phyloP scores from a whole-genome alignment of 2,329 filamentous ascomycete species.

The Penicillium sp. region DNA sequence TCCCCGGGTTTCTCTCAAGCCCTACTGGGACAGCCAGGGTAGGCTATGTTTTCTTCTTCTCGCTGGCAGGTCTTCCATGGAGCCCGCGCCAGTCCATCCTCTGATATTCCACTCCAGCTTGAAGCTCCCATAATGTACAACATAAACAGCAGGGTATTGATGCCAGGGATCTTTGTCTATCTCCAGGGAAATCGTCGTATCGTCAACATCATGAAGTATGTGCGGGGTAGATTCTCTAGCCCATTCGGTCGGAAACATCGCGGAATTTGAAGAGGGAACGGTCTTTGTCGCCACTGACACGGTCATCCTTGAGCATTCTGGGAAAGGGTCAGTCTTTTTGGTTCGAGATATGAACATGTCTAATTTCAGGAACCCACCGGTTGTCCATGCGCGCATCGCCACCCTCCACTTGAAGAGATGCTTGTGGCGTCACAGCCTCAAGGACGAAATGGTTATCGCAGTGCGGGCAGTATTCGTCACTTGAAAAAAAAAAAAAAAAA shows the following conservation, averaged over 20 bases:
- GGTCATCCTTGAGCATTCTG: constrained; percentile 89
- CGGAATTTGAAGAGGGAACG: constrained; percentile 77
- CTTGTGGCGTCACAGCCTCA: constrained; percentile 82
- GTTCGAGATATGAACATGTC: neutral
- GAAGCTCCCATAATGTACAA: constrained; percentile 19
- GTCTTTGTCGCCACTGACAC: constrained; percentile 64
- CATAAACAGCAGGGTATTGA: constrained; percentile 23
- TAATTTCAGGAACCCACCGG: constrained; percentile 49
- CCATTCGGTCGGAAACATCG: constrained; percentile 74
- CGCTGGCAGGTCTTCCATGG: too few relatives aligned
- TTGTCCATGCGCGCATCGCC: constrained; percentile 85
- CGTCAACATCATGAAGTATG: constrained; percentile 36
- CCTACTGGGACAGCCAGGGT: too few relatives aligned
- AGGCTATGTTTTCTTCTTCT: too few relatives aligned
- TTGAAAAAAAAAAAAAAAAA: constrained; percentile 27
- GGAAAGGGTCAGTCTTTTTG: constrained; percentile 14
- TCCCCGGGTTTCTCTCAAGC: too few relatives aligned
- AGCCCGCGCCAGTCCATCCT: neutral
- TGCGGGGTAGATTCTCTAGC: constrained; percentile 54
- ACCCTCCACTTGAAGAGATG: constrained; percentile 83
- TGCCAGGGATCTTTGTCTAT: constrained; percentile 13
- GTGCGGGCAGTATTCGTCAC: constrained; percentile 98
- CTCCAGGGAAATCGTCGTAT: constrained; percentile 26
- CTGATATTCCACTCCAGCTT: constrained; percentile 3
- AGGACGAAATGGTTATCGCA: constrained; percentile 99